Evolutionary conservation across 1,284 basidiomycete species (phyloP).

Genomic region (Termitomyces sp.): DNA sequence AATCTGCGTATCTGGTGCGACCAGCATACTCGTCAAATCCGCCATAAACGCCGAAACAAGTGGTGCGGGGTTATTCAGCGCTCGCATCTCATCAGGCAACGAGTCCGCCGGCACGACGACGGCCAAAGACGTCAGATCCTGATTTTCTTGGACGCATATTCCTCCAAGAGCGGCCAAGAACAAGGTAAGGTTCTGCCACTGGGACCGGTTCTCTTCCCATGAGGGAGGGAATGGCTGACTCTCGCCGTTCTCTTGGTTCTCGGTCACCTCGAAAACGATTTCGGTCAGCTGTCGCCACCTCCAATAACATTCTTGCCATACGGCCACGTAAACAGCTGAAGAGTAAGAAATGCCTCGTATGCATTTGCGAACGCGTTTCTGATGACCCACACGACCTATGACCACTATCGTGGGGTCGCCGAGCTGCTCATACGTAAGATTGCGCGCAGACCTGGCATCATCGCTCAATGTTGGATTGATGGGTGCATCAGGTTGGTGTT

Average conservation of each 20-base stretch:
- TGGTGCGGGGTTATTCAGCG: conserved; percentile 49
- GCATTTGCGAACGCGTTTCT: conserved; percentile 74
- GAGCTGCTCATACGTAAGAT: conserved; percentile 70
- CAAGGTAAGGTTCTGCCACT: conserved; percentile 87
- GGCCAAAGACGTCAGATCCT: conserved; percentile 44
- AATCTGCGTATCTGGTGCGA: conserved; percentile 57
- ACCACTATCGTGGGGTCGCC: conserved; percentile 68
- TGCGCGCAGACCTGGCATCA: conserved; percentile 61
- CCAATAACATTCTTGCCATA: conserved; percentile 80
- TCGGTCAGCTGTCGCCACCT: conserved; percentile 58
- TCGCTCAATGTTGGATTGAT: conserved; percentile 43
- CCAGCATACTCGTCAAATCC: conserved; percentile 66
- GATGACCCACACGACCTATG: conserved; percentile 72
- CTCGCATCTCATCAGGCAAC: conserved; percentile 69
- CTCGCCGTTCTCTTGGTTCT: conserved; percentile 18
- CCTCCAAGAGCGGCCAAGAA: conserved; percentile 77
- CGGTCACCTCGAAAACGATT: conserved; percentile 31
- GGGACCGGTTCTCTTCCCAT: conserved; percentile 59
- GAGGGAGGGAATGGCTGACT: conserved; percentile 12
- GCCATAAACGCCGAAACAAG: conserved; percentile 63
- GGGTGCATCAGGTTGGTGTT: conserved; percentile 54
- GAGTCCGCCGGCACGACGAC: conserved; percentile 53
- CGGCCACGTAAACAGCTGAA: conserved; percentile 61
- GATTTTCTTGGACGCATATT: conserved; percentile 53
- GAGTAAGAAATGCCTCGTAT: conserved; percentile 61